Percentiles rank a stretch among this genome's conserved stretches.
Evolutionary conservation across 495 filamentous ascomycete genomes (phyloP).

Genomic region (Xylaria curta): DNA sequence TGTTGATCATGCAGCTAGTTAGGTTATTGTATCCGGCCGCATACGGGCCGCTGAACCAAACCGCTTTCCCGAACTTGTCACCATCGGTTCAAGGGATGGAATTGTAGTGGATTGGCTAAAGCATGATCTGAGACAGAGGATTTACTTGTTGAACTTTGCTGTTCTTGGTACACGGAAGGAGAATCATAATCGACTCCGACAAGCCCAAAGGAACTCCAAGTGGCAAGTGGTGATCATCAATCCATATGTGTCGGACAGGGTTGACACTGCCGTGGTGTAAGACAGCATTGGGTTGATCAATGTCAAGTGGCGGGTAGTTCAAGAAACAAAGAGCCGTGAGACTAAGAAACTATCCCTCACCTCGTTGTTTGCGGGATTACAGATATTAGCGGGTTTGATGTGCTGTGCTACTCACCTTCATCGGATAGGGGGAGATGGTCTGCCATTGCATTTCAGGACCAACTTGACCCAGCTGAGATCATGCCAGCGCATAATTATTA

Average conservation of each 20-base stretch:
- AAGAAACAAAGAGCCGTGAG: not conserved
- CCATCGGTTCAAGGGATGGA: not conserved
- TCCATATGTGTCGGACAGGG: not conserved
- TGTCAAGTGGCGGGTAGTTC: not conserved
- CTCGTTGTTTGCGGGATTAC: not conserved
- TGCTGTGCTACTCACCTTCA: not conserved
- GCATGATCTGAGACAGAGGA: not conserved
- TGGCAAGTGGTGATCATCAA: not conserved
- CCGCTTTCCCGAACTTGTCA: not conserved
- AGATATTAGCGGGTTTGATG: not conserved
- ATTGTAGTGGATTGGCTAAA: not conserved
- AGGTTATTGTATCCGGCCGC: not conserved
- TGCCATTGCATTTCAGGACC: not conserved
- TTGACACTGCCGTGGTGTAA: not conserved
- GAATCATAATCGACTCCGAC: not conserved
- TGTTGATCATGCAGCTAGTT: too few species aligned
- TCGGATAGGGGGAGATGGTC: not conserved
- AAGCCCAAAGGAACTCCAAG: not conserved
- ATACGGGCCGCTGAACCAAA: too few species aligned
- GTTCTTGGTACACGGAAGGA: not conserved
- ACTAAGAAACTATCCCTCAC: not conserved
- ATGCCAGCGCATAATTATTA: not conserved
- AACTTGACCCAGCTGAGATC: not conserved
- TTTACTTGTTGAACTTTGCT: slow-evolving; percentile 3
- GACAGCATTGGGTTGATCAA: not conserved